These are phyloP conservation scores for Spizellomyces punctatus DNA, from an alignment of 192 early-diverging fungal species.

Conservation along the genomic window DNA sequence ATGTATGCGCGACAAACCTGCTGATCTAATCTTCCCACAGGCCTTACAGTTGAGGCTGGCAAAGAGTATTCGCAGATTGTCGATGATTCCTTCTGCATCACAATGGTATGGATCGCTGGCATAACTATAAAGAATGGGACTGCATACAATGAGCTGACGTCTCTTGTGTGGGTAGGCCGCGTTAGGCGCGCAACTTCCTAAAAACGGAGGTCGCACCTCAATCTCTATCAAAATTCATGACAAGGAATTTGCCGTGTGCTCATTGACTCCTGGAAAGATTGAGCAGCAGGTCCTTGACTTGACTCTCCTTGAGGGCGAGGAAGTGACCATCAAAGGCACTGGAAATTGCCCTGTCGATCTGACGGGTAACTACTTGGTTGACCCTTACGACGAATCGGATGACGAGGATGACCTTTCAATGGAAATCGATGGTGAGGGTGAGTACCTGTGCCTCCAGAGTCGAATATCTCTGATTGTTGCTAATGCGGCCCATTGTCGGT, in stretches of 20 bases:
- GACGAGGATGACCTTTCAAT: conserved; percentile 38
- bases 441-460: not conserved
- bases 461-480: conserved; percentile 1
- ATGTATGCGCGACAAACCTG: too few relatives aligned
- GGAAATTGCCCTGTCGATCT: conserved; percentile 73
- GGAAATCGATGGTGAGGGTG: conserved; percentile 36
- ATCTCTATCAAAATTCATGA: conserved; percentile 71
- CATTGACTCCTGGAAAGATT: conserved; percentile 72
- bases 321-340: conserved; percentile 72
- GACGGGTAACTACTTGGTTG: conserved; percentile 72
- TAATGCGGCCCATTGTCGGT: not conserved
- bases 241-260: conserved; percentile 78
- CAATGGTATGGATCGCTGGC: conserved; percentile 17
- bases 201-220: conserved; percentile 60
- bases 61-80: conserved; percentile 80
- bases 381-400: conserved; percentile 50
- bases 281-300: conserved; percentile 80
- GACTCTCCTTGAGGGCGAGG: conserved; percentile 59
- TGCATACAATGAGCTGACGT: not conserved
- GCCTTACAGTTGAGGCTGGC: conserved; percentile 65
- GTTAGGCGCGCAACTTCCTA: conserved; percentile 56
- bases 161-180: conserved; percentile 58
- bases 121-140: too few relatives aligned
- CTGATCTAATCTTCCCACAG: not conserved
- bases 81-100: conserved; percentile 76